phyloP scores from a whole-genome alignment of 2,329 filamentous ascomycete species.

The Phaeosphaeria sp. region DNA sequence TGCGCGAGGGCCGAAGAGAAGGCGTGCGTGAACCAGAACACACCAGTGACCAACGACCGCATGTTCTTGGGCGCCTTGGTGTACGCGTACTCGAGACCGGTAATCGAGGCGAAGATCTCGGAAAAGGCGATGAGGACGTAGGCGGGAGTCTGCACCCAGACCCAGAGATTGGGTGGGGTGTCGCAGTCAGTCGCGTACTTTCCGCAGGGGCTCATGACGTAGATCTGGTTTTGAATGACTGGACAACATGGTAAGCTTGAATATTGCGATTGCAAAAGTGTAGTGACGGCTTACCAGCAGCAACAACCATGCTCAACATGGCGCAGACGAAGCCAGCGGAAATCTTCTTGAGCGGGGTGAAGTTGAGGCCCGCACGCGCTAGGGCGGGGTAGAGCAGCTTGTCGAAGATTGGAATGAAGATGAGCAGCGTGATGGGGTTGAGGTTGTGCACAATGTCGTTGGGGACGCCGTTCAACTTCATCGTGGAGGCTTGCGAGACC shows the following conservation, averaged over 20 bases:
- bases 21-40: conserved; percentile 42
- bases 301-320: not conserved
- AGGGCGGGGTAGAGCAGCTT: conserved; percentile 69
- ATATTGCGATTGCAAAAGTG: conserved; percentile 59
- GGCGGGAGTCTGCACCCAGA: conserved; percentile 59
- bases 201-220: conserved; percentile 55
- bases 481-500: conserved; percentile 56
- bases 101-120: conserved; percentile 69
- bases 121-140: conserved; percentile 63
- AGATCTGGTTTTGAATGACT: conserved; percentile 63
- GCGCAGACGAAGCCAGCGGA: conserved; percentile 66
- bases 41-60: conserved; percentile 47
- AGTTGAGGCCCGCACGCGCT: conserved; percentile 67
- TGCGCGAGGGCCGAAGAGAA: conserved; percentile 34
- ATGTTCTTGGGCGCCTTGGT: conserved; percentile 73
- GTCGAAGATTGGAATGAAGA: conserved; percentile 74
- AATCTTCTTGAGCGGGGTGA: conserved; percentile 79
- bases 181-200: conserved; percentile 49
- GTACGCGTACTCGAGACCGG: conserved; percentile 73
- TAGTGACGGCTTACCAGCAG: not conserved
- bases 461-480: conserved; percentile 66
- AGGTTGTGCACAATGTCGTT: conserved; percentile 81
- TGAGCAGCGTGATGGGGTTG: conserved; percentile 75
- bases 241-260: too few relatives aligned
- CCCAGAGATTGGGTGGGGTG: conserved; percentile 52